Conservation (phyloP, 441 rosid genomes). For the Jatropha multifida region DNA sequence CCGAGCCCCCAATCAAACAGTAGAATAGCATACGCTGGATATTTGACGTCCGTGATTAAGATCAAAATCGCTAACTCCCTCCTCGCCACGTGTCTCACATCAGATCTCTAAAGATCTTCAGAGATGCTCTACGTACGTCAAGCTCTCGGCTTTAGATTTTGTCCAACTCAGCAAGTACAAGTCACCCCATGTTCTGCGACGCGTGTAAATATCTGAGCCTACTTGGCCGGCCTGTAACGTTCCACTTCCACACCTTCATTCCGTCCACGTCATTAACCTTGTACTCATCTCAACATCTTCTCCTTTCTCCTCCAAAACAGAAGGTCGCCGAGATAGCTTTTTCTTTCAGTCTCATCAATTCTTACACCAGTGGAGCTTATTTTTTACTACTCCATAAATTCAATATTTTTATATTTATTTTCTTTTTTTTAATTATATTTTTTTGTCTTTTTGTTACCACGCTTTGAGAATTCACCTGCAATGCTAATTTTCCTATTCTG, state of each 20-base stretch:
- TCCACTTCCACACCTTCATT: conserved; percentile 27
- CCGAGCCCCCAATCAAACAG: background rate
- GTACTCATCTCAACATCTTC: conserved; percentile 19
- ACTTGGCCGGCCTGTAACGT: conserved; percentile 28
- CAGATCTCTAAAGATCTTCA: conserved; percentile 23
- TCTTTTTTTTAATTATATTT: background rate
- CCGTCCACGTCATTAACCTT: conserved; percentile 33
- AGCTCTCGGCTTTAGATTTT: conserved; percentile 46
- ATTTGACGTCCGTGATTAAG: conserved; percentile 20
- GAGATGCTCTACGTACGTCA: conserved; percentile 16
- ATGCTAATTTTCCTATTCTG: conserved; percentile 1
- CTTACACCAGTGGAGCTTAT: conserved; percentile 22
- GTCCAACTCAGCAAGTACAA: conserved; percentile 35
- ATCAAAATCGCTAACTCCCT: background rate
- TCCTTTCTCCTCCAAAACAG: background rate
- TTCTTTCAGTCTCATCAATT: conserved; percentile 13
- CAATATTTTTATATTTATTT: background rate
- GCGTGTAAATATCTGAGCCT: conserved; percentile 25
- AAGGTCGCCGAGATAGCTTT: background rate
- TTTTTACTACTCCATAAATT: background rate
- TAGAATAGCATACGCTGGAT: background rate
- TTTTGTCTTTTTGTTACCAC: background rate
- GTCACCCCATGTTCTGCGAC: background rate
- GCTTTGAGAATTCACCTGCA: conserved; percentile 11
- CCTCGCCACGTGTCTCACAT: conserved; percentile 26